Conservation (phyloP, 2,329 filamentous ascomycete species). For the Magnaporthiopsis incrustans region DNA sequence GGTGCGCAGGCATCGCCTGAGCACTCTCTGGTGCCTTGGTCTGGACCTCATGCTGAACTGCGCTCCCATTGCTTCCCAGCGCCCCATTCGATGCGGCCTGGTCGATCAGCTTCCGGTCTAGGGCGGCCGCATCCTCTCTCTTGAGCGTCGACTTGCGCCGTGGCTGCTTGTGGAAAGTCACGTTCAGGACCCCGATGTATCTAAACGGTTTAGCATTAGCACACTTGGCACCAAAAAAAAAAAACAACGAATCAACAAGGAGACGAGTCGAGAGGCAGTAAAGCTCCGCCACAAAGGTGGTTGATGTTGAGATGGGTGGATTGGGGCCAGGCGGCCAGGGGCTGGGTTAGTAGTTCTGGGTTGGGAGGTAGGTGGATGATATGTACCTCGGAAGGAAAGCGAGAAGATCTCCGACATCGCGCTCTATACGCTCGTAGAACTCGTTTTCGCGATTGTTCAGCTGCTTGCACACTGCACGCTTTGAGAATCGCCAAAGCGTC, state of each 20-base stretch:
- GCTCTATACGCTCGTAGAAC: constrained; percentile 95
- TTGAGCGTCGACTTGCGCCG: constrained; percentile 54
- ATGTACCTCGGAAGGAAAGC: constrained; percentile 79
- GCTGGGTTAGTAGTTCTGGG: neutral
- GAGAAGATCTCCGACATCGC: constrained; percentile 79
- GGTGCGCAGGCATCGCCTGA: constrained; percentile 19
- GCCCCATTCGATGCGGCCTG: constrained; percentile 17
- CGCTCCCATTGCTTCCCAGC: constrained; percentile 14
- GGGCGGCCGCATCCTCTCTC: constrained; percentile 34
- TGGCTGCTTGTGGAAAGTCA: constrained; percentile 80
- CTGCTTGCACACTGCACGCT: constrained; percentile 93
- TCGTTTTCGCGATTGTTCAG: constrained; percentile 97
- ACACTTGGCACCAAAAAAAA: too few species aligned
- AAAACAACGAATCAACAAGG: neutral
- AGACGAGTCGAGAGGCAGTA: neutral
- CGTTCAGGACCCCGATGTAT: constrained; percentile 95
- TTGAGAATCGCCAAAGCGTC: constrained; percentile 91
- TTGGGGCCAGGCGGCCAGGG: neutral
- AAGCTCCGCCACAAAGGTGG: constrained; percentile 4
- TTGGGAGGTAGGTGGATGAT: constrained; percentile 13
- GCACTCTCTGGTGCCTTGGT: constrained; percentile 9
- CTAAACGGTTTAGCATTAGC: constrained; percentile 32
- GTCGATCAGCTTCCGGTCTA: constrained; percentile 28
- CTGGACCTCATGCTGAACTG: constrained; percentile 14
- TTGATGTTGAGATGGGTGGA: neutral